Conservation (phyloP, 2,329 filamentous ascomycete species). For the Penicillium oxalicum region DNA sequence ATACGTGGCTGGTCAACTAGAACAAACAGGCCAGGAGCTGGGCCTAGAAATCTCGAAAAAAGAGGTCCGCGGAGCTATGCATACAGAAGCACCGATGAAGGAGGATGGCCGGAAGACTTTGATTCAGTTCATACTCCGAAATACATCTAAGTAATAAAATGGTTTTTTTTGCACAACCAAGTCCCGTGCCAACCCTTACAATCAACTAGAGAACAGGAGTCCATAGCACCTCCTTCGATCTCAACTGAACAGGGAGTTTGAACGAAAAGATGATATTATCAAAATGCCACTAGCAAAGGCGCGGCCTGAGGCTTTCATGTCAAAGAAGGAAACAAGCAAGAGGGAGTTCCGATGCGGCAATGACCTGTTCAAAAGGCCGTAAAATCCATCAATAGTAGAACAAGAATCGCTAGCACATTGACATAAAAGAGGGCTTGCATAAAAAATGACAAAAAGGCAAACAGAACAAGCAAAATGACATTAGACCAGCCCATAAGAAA, state of each 20-base stretch:
- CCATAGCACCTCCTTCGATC: too few relatives aligned
- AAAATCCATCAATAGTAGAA: conserved; percentile 14
- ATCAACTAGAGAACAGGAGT: too few relatives aligned
- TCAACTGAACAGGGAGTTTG: not conserved
- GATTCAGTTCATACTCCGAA: conserved; percentile 20
- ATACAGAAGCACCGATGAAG: conserved; percentile 45
- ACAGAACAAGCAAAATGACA: conserved; percentile 10
- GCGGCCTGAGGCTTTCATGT: conserved; percentile 14
- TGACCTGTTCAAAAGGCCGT: conserved; percentile 5
- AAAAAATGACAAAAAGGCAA: conserved; percentile 16
- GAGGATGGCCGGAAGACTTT: conserved; percentile 39
- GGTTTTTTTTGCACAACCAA: not conserved
- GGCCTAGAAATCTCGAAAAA: conserved; percentile 33
- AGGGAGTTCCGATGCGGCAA: conserved; percentile 5
- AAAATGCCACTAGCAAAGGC: conserved; percentile 6
- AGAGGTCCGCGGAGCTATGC: conserved; percentile 44
- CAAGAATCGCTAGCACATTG: conserved; percentile 18
- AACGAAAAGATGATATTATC: conserved; percentile 12
- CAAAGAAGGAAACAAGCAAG: conserved; percentile 6
- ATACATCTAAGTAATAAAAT: not conserved
- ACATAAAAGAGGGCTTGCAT: conserved; percentile 3
- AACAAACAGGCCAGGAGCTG: conserved; percentile 30
- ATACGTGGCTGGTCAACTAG: conserved; percentile 31
- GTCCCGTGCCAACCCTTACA: not conserved
- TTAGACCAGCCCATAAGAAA: conserved; percentile 14